phyloP scores from a whole-genome alignment of 164 flowering plant genomes.

The Sextonia rubra region DNA sequence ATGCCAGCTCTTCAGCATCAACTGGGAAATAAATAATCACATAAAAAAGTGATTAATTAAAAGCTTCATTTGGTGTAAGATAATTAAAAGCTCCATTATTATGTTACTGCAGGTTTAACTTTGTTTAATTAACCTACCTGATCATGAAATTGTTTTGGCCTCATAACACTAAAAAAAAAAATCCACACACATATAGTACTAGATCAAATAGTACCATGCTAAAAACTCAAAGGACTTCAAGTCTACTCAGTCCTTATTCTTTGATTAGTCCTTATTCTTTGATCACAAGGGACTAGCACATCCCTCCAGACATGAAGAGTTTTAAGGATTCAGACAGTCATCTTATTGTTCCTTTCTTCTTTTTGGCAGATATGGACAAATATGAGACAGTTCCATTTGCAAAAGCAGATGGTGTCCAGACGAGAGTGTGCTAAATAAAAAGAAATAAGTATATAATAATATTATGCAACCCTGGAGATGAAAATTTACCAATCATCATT shows the following conservation, averaged over 20 bases:
- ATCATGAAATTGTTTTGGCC: no score
- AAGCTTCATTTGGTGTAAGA: no score
- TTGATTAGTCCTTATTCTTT: background rate
- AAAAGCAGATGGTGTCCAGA: background rate
- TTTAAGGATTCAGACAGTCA: background rate
- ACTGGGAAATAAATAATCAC: no score
- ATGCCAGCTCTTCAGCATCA: no score
- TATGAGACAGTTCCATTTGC: background rate
- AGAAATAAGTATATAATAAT: background rate
- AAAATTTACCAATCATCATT: conserved; percentile 91
- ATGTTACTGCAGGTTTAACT: background rate
- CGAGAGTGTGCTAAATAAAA: background rate
- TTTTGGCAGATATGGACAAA: background rate
- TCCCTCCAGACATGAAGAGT: background rate
- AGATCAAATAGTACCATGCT: no score
- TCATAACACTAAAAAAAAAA: no score
- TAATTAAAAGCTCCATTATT: no score
- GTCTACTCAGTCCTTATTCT: background rate
- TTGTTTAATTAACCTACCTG: background rate
- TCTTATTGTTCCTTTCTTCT: background rate
- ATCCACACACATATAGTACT: no score
- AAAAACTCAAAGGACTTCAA: background rate
- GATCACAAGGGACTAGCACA: background rate
- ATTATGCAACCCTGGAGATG: background rate
- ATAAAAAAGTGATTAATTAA: no score